These are phyloP conservation scores for Penicillium bovifimosum DNA, from an alignment of 495 filamentous ascomycete species.

Conservation along the genomic window DNA sequence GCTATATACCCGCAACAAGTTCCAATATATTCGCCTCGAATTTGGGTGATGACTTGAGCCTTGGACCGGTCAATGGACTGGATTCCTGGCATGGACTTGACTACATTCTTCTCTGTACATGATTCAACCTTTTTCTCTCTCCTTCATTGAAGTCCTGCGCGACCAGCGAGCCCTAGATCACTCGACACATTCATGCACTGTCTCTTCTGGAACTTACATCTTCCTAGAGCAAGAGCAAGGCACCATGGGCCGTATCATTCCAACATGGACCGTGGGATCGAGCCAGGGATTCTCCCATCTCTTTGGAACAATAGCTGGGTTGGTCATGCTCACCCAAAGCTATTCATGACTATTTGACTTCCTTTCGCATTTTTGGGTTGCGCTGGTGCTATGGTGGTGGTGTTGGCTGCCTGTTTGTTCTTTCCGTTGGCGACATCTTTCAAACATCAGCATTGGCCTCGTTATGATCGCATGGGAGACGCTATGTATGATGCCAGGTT, in stretches of 20 bases:
- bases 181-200: slow-evolving; percentile 6
- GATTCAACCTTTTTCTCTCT: slow-evolving; percentile 5
- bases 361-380: not conserved
- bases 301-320: not conserved
- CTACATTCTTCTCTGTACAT: slow-evolving; percentile 23
- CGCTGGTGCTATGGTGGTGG: not conserved
- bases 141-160: slow-evolving; percentile 1
- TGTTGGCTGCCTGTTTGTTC: not conserved
- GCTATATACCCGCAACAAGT: not conserved
- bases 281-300: not conserved
- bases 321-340: no score
- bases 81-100: not conserved
- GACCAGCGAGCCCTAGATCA: slow-evolving; percentile 5
- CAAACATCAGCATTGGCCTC: slow-evolving; percentile 2
- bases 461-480: slow-evolving; percentile 16
- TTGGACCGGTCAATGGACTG: not conserved
- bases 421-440: not conserved
- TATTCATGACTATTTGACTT: not conserved
- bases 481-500: slow-evolving; percentile 8
- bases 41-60: not conserved
- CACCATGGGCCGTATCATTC: not conserved
- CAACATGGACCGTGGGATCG: not conserved
- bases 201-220: slow-evolving; percentile 1
- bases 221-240: not conserved
- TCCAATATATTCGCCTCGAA: not conserved